These are phyloP conservation scores for Penicillium frequentans DNA, from an alignment of 2,329 filamentous ascomycete species.

Conservation along the genomic window DNA sequence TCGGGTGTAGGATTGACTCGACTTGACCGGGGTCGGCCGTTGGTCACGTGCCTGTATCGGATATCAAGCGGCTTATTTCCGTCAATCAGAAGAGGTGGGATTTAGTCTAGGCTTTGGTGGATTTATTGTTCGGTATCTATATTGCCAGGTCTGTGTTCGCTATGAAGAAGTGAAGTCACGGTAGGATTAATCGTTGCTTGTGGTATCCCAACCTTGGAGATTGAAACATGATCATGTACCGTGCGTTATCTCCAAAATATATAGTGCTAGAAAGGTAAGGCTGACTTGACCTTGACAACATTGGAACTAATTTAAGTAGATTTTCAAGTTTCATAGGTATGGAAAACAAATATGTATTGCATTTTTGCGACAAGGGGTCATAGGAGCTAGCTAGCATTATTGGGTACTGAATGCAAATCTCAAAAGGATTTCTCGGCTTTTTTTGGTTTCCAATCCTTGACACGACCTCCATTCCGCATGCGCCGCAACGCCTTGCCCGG, in stretches of 20 bases:
- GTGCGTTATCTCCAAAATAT: too few species aligned
- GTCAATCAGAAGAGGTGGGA: not conserved
- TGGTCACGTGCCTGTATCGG: slow-evolving; percentile 18
- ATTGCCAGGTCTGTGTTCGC: too few species aligned
- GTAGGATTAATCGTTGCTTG: too few species aligned
- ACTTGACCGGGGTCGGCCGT: slow-evolving; percentile 19
- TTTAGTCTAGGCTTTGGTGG: not conserved
- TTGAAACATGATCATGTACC: too few species aligned
- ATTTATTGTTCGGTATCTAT: too few species aligned
- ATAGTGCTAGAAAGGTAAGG: too few species aligned
- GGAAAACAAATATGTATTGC: slow-evolving; percentile 6
- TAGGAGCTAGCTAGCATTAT: slow-evolving; percentile 18
- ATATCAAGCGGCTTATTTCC: not conserved
- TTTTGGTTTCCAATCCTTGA: slow-evolving; percentile 28
- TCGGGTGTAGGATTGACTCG: slow-evolving; percentile 20
- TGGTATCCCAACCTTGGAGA: too few species aligned
- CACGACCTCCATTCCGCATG: slow-evolving; percentile 38
- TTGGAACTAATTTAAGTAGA: too few species aligned
- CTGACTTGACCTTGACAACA: too few species aligned
- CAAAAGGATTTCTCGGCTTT: slow-evolving; percentile 18
- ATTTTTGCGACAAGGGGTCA: slow-evolving; percentile 11
- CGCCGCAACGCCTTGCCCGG: slow-evolving; percentile 44
- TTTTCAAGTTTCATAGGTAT: not conserved
- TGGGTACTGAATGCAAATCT: slow-evolving; percentile 19
- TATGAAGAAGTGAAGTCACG: too few species aligned